Percentiles rank a stretch among this genome's conserved stretches.
These are phyloP conservation scores for Plasmodium yoelii DNA, from an alignment of 169 alveolate species.

Conservation along the genomic window DNA sequence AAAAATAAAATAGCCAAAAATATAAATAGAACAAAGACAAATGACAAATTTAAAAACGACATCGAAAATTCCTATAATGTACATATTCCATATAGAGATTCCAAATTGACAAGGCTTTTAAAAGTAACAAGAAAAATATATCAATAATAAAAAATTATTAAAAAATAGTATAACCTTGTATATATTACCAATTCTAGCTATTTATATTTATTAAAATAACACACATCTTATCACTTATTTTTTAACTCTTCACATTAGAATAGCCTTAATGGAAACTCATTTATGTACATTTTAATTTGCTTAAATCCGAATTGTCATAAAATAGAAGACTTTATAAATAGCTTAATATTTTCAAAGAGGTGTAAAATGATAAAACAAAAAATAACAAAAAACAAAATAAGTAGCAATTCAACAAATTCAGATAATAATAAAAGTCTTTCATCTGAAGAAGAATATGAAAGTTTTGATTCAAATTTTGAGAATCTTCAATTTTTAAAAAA, in stretches of 20 bases:
- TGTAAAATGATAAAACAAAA: conserved; percentile 71
- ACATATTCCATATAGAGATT: conserved; percentile 68
- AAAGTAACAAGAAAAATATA: conserved; percentile 27
- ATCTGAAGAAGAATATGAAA: conserved; percentile 33
- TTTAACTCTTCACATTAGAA: conserved; percentile 12
- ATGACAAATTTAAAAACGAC: conserved; percentile 29
- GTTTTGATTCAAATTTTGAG: conserved; percentile 54
- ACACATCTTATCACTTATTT: no score
- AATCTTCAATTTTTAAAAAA: conserved; percentile 16
- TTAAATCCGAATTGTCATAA: conserved; percentile 47
- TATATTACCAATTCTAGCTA: neutral
- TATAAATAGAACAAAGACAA: conserved; percentile 13
- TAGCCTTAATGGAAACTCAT: conserved; percentile 64
- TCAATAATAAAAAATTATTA: neutral
- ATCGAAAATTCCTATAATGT: conserved; percentile 6
- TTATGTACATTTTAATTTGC: conserved; percentile 56
- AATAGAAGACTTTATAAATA: conserved; percentile 69
- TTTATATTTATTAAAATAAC: no score
- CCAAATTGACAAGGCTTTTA: conserved; percentile 65
- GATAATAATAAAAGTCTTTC: conserved; percentile 18
- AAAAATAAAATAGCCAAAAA: conserved; percentile 53
- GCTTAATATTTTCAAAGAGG: conserved; percentile 67
- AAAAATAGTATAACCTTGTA: neutral
- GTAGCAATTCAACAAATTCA: conserved; percentile 28
- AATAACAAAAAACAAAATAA: conserved; percentile 48